A percentile compares a stretch with the other conserved stretches of the same genome.
phyloP scores from a whole-genome alignment of 345 rosid species.

The Pistacia integerrima region DNA sequence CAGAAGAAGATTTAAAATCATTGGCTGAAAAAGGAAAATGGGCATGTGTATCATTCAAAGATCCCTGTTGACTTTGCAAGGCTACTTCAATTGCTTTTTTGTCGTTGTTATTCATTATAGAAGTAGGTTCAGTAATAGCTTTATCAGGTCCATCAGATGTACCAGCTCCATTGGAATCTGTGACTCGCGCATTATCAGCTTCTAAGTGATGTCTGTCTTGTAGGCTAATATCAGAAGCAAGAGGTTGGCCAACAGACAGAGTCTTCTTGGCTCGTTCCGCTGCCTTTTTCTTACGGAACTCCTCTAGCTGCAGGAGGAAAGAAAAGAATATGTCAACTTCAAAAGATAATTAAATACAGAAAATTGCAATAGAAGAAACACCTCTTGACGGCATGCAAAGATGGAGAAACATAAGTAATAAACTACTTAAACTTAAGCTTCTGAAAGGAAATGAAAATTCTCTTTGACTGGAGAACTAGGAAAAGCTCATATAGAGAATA shows the following conservation, averaged over 20 bases:
- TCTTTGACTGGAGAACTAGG: neutral
- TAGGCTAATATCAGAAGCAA: slow-evolving; percentile 37
- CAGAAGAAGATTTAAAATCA: slow-evolving; percentile 36
- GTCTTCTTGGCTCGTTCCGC: slow-evolving; percentile 81
- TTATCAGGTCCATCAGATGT: slow-evolving; percentile 41
- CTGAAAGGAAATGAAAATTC: neutral
- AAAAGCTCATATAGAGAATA: neutral
- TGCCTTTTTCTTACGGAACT: slow-evolving; percentile 95
- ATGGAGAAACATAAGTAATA: too few species aligned
- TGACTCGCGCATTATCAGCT: slow-evolving; percentile 31
- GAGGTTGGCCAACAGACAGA: slow-evolving; percentile 37
- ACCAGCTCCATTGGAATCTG: slow-evolving; percentile 57
- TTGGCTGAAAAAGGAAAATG: slow-evolving; percentile 26
- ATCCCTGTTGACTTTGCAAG: slow-evolving; percentile 32
- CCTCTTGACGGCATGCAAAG: neutral
- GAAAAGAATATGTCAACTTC: neutral
- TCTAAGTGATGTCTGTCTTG: slow-evolving; percentile 41
- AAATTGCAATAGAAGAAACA: neutral
- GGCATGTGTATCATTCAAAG: slow-evolving; percentile 26
- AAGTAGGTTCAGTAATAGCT: slow-evolving; percentile 23
- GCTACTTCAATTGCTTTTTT: slow-evolving; percentile 20
- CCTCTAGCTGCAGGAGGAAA: slow-evolving; percentile 70
- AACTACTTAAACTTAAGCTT: neutral
- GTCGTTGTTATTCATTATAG: slow-evolving; percentile 21
- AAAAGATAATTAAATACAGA: neutral